Evolutionary conservation across 2,329 filamentous ascomycete genomes (phyloP), one percentile per base, ranked within the genome.

Genomic region (Sarocladium kiliense): DNA sequence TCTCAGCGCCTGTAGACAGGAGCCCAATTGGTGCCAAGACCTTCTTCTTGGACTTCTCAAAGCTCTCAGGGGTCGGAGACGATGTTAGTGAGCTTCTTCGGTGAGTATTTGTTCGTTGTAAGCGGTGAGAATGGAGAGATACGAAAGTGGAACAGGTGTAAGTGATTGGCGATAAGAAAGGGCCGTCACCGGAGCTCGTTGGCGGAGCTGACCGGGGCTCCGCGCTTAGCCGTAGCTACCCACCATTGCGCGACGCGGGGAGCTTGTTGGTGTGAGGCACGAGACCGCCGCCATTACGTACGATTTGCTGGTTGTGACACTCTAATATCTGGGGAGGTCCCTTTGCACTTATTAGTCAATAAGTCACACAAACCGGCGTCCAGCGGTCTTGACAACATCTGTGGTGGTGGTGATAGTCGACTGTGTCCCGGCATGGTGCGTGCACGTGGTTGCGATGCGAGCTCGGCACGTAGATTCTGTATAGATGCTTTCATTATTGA

Each of bases 171-270:
- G 47, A 51, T 51, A 51, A 51, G 10, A 23, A 32, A 26, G 11
- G 3, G 14, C 47, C 47, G 47, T 51, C 47, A 55, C 47, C 42
- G 44, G 54, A 37, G 12, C 54, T 23, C 5, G 14, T 16, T 49
- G 10, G 44, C 44, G 23, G 44, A 27, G 25, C 26, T 34, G 47
- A 51, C 47, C 27, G 47, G 27, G 37, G 36, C 30, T 12, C 54
- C 54, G 54, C 30, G 34, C 54, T 45, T 55, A 55, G 54, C 54
- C 54, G 54, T 44, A 25, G 14, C 44, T 55, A 55, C 54, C 54
- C 54, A 55, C 54, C n/a, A 12, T 10, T n/a, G 26, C 26, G 44
- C 44, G 26, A 32, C 44, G 44, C 44, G 44, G 44, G 44, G 44
- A 27, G 10, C 44, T 16, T 47, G 19, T 23, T 6, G 21, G 18